phyloP scores from a whole-genome alignment of 1,139 yeast genomes.

The Candida neerlandica region DNA sequence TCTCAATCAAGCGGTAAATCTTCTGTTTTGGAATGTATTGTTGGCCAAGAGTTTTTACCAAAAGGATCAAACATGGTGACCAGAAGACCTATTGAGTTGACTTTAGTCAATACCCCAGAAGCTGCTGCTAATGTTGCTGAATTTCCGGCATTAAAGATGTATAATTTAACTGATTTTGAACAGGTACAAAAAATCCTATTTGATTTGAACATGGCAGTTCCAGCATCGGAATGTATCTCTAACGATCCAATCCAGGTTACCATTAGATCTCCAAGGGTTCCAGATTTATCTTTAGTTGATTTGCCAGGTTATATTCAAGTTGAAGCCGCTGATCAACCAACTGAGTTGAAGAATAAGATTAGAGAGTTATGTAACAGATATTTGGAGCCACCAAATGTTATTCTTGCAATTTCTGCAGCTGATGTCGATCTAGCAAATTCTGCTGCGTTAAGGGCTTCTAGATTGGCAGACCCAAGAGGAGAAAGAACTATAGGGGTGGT shows the following conservation, averaged over 20 bases:
- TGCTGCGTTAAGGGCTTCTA: constrained; percentile 90
- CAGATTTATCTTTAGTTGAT: constrained; percentile 92
- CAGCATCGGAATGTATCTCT: constrained; percentile 80
- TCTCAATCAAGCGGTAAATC: constrained; percentile 98
- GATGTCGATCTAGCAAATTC: constrained; percentile 98
- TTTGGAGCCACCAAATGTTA: constrained; percentile 88
- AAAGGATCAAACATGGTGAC: constrained; percentile 97
- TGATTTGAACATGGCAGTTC: constrained; percentile 92
- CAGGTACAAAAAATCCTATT: constrained; percentile 84
- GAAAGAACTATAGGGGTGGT: constrained; percentile 95
- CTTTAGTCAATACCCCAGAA: constrained; percentile 83
- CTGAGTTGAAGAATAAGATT: constrained; percentile 76
- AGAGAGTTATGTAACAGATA: constrained; percentile 80
- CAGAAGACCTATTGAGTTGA: constrained; percentile 90
- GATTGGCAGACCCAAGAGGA: constrained; percentile 89
- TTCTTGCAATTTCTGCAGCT: constrained; percentile 94
- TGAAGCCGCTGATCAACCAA: constrained; percentile 95
- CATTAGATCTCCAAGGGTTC: constrained; percentile 88
- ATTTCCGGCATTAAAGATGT: constrained; percentile 86
- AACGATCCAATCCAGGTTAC: constrained; percentile 91
- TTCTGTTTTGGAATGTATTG: constrained; percentile 89
- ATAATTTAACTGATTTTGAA: constrained; percentile 78
- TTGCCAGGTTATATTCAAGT: constrained; percentile 97
- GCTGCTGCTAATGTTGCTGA: constrained; percentile 88
- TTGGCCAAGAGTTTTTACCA: constrained; percentile 92